Evolutionary conservation across 116 monocot genomes (phyloP).

Genomic region (Iris pallida): DNA sequence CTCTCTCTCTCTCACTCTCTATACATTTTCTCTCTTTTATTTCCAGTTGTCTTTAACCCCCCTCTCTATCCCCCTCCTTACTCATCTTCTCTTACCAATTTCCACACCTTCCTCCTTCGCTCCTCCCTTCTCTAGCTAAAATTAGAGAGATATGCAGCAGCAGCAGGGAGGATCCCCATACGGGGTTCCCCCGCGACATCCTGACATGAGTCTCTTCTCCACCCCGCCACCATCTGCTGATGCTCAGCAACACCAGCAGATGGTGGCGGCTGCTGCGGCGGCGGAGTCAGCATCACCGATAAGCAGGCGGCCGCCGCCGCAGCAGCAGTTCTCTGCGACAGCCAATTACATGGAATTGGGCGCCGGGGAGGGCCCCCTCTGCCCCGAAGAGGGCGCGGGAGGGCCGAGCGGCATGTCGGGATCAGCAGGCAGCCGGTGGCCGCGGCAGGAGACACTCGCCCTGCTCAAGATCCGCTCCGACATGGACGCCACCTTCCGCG

Average conservation of each 20-base stretch:
- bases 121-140: background rate
- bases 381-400: constrained; percentile 14
- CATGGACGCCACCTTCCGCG: constrained; percentile 41
- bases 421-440: constrained; percentile 57
- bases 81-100: background rate
- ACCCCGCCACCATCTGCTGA: background rate
- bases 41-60: background rate
- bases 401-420: constrained; percentile 24
- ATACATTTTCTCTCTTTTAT: too few relatives aligned
- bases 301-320: constrained; percentile 9
- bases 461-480: constrained; percentile 53
- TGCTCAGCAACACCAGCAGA: background rate
- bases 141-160: background rate
- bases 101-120: background rate
- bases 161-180: constrained; percentile 48
- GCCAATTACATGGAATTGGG: constrained; percentile 3
- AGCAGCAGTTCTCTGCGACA: too few relatives aligned
- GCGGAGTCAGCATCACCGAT: constrained; percentile 67
- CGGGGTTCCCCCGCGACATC: constrained; percentile 29
- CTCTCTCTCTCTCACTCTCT: background rate
- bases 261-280: background rate
- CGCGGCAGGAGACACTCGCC: constrained; percentile 70
- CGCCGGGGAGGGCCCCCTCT: constrained; percentile 13
- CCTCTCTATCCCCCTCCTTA: background rate
- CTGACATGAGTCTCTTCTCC: background rate